These are phyloP conservation scores for Sugiyamaella marilandica DNA, from an alignment of 805 yeast genomes.

Conservation along the genomic window DNA sequence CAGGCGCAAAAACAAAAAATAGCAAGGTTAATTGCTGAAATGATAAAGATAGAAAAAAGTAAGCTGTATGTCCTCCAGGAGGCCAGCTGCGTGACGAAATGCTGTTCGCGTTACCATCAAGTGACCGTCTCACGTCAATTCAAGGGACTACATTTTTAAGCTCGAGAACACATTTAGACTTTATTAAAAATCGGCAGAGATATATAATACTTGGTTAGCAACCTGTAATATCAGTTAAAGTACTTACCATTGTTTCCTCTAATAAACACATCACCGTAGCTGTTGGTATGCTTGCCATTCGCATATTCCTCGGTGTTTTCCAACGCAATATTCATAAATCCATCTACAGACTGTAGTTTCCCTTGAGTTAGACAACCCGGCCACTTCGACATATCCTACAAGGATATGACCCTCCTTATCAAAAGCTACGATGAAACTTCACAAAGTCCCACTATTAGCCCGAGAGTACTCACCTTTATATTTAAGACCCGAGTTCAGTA, in stretches of 20 bases:
- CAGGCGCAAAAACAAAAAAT: too few species aligned
- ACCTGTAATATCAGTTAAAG: background rate
- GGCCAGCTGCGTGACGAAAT: background rate
- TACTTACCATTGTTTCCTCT: constrained; percentile 80
- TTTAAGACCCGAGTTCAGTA: constrained; percentile 80
- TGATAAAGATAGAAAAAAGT: too few species aligned
- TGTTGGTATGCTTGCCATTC: constrained; percentile 44
- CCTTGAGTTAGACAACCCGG: constrained; percentile 10
- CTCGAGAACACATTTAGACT: too few species aligned
- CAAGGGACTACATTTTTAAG: too few species aligned
- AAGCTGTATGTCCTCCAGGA: too few species aligned
- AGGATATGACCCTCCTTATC: background rate
- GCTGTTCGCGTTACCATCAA: background rate
- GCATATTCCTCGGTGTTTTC: constrained; percentile 68
- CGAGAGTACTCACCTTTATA: constrained; percentile 51
- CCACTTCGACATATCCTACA: background rate
- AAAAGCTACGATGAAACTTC: background rate
- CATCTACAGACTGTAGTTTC: constrained; percentile 79
- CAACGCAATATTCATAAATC: constrained; percentile 91
- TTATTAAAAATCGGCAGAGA: constrained; percentile 3
- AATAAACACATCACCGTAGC: constrained; percentile 74
- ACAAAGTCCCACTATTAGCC: too few species aligned
- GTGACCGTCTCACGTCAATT: background rate
- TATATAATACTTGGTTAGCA: constrained; percentile 8
- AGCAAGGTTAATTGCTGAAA: too few species aligned